Base-by-base conservation (phyloP, 139 green algal genomes). In the Zygnema cylindricum region DNA sequence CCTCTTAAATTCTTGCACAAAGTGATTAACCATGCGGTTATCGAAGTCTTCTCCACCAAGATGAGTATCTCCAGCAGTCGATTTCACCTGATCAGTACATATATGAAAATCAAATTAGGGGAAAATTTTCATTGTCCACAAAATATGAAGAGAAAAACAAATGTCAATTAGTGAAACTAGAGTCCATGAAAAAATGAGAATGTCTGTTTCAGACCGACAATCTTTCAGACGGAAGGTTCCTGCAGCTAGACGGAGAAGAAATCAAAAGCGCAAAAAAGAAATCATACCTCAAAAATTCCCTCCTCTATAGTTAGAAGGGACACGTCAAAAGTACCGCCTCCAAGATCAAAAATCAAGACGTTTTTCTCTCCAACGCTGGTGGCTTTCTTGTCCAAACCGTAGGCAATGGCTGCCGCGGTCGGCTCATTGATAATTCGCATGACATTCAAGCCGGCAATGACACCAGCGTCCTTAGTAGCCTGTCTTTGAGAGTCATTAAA, bases 341-440 rank as follows among this genome's bases (percentile, higher is more conserved):
- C 96, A 81, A 98, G 94, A 87, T 98, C 96, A 91, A 99, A 99
- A 92, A 99, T 93, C 1, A 93, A 78, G n/a, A 93, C 88, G 78
- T 93, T 92, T 49, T 90, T n/a, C 77, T 93, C 89, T 1, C 69
- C 76, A 49, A 30, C 30, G 36, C 22, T 91, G 49, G 49, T 16
- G 25, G 30, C 41, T 54, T 89, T 77, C 75, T 76, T 83, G 79
- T 89, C 77, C 43, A 92, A 35, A 43, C 96, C 96, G 76, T 98
- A 98, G 0, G 96, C 96, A 57, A 98, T 97, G 85, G 95, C 96
- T 71, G 97, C 97, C 41, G 97, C 97, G 0, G 97, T 99, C 73
- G 97, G 97, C 95, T 99, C 97, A 93, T 99, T 99, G 95, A 99
- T 99, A 95, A 99, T 99, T 79, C 97, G 95, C 90, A 98, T 63